These are phyloP conservation scores for Cyberlindnera xylosilytica DNA, from an alignment of 805 yeast species.

Conservation along the genomic window DNA sequence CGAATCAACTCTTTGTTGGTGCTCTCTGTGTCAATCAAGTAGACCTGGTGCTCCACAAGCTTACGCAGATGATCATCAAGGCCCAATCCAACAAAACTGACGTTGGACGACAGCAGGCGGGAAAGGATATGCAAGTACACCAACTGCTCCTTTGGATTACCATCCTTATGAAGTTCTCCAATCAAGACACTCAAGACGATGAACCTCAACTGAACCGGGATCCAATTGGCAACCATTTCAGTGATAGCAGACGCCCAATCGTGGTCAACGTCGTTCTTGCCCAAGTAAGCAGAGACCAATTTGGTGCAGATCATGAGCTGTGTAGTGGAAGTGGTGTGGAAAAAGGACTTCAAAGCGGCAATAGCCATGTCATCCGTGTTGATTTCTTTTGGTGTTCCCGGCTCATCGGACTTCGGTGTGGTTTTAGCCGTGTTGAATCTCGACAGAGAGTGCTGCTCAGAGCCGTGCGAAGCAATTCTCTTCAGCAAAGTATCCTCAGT, in stretches of 20 bases:
- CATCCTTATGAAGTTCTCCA: constrained; percentile 28
- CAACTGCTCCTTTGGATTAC: constrained; percentile 22
- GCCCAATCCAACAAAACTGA: constrained; percentile 84
- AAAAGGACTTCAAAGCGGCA: constrained; percentile 51
- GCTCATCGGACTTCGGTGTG: constrained; percentile 3
- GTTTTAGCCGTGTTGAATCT: constrained; percentile 20
- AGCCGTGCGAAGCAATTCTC: constrained; percentile 18
- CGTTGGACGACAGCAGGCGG: constrained; percentile 68
- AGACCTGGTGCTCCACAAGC: constrained; percentile 47
- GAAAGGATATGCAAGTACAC: constrained; percentile 44
- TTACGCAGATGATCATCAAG: constrained; percentile 73
- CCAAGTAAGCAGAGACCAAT: constrained; percentile 46
- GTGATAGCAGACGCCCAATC: constrained; percentile 57
- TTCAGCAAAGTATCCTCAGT: constrained; percentile 26
- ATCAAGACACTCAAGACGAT: constrained; percentile 51
- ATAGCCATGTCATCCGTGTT: constrained; percentile 32
- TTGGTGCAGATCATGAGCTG: constrained; percentile 58
- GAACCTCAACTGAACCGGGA: constrained; percentile 78
- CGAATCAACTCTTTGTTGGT: constrained; percentile 30
- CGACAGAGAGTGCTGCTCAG: constrained; percentile 26
- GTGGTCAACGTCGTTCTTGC: constrained; percentile 31
- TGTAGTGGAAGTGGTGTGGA: constrained; percentile 58
- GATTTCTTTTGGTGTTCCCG: constrained; percentile 17
- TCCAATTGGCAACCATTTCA: constrained; percentile 67
- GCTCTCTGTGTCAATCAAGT: constrained; percentile 24